Evolutionary conservation across 148 eudicot species (phyloP).

Genomic region (Chenopodium album): DNA sequence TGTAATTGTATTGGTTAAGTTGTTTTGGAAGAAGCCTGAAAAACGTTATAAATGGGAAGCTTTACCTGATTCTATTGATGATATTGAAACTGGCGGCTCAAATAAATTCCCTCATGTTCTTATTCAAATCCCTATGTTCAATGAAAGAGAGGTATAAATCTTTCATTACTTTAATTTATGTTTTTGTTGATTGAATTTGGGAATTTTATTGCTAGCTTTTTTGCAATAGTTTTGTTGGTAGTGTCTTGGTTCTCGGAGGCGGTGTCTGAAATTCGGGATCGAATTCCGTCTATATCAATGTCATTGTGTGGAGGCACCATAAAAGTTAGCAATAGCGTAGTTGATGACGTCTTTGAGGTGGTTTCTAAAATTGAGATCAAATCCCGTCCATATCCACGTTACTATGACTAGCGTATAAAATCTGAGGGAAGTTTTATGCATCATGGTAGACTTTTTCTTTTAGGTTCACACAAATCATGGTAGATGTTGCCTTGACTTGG

Average conservation of each 20-base stretch:
- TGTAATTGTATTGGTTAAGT: conserved; percentile 64
- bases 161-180: neutral
- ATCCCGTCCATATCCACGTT: no score
- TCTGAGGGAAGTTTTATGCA: neutral
- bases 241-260: neutral
- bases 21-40: conserved; percentile 77
- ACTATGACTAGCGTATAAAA: no score
- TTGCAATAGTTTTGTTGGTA: neutral
- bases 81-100: conserved; percentile 51
- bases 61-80: conserved; percentile 41
- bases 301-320: no score
- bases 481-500: conserved; percentile 17
- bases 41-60: conserved; percentile 67
- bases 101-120: conserved; percentile 57
- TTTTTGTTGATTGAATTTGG: neutral
- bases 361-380: neutral
- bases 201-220: no score
- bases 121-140: conserved; percentile 80
- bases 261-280: neutral
- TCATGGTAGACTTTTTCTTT: neutral
- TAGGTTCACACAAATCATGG: neutral
- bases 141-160: conserved; percentile 66
- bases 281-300: neutral
- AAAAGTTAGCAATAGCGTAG: neutral
- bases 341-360: neutral